Evolutionary conservation across 345 rosid genomes (phyloP).

Genomic region (Populus pruinosa): DNA sequence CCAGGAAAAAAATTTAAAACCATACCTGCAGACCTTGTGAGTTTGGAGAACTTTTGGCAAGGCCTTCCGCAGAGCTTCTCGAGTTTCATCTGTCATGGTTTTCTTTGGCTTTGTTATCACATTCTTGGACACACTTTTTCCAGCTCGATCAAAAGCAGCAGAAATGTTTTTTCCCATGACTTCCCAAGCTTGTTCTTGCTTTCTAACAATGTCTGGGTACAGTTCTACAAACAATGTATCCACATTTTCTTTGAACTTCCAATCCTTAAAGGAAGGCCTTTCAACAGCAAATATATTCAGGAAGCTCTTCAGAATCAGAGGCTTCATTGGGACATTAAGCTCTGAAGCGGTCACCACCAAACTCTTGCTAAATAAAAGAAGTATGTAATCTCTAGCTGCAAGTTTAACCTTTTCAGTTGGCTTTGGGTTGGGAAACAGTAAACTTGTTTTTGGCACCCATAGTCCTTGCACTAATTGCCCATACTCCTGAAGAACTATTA

Average conservation of each 20-base stretch:
- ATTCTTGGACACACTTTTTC: conserved; percentile 36
- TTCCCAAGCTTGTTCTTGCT: conserved; percentile 38
- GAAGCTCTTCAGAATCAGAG: conserved; percentile 27
- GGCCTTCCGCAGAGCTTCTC: conserved; percentile 61
- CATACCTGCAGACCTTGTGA: conserved; percentile 89
- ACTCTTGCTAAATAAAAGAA: conserved; percentile 49
- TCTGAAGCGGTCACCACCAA: conserved; percentile 24
- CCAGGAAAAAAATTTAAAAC: neutral
- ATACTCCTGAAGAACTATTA: conserved; percentile 48
- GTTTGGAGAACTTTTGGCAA: conserved; percentile 64
- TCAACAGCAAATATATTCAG: conserved; percentile 44
- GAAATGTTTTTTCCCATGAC: conserved; percentile 22
- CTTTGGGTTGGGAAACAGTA: conserved; percentile 34
- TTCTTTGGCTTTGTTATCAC: conserved; percentile 31
- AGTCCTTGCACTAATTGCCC: conserved; percentile 82
- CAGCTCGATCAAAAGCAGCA: conserved; percentile 9
- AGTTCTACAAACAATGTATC: conserved; percentile 45
- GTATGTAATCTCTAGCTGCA: conserved; percentile 52
- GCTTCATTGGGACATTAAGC: conserved; percentile 16
- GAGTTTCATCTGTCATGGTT: conserved; percentile 57
- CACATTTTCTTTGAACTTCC: conserved; percentile 50
- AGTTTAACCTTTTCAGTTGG: conserved; percentile 6
- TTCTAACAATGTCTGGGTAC: conserved; percentile 41
- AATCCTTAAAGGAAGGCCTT: conserved; percentile 44
- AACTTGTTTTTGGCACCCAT: conserved; percentile 63